Percentiles rank a stretch among this genome's conserved stretches.
phyloP scores from a whole-genome alignment of 441 rosid genomes.

The Eutrema salsugineum region DNA sequence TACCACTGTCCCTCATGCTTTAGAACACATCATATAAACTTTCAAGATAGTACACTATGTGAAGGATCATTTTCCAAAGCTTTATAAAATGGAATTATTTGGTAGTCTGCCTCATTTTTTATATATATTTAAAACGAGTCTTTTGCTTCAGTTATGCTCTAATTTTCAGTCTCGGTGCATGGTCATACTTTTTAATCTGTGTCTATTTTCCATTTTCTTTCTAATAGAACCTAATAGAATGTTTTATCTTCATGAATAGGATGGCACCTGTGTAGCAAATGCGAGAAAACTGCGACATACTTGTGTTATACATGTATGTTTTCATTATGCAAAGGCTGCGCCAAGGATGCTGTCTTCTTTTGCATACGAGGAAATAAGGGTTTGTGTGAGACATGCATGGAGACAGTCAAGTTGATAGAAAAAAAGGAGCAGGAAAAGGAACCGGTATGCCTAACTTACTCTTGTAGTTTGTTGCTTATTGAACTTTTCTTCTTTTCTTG shows the following conservation, averaged over 20 bases:
- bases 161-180: slow-evolving; percentile 3
- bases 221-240: slow-evolving; percentile 10
- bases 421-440: slow-evolving; percentile 51
- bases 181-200: background rate
- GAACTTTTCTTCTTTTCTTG: background rate
- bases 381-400: slow-evolving; percentile 88
- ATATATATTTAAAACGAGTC: too few species aligned
- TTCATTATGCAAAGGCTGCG: slow-evolving; percentile 89
- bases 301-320: slow-evolving; percentile 91
- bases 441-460: slow-evolving; percentile 39
- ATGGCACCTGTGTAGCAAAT: slow-evolving; percentile 93
- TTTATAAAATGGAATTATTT: background rate
- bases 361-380: slow-evolving; percentile 90
- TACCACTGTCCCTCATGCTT: background rate
- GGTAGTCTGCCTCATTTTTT: too few species aligned
- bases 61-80: too few species aligned
- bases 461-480: background rate
- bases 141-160: background rate
- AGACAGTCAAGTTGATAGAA: slow-evolving; percentile 78
- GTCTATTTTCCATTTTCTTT: slow-evolving; percentile 8
- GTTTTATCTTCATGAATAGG: slow-evolving; percentile 46
- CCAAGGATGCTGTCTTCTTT: slow-evolving; percentile 65
- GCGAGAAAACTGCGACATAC: slow-evolving; percentile 81
- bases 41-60: background rate
- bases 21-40: background rate